These are phyloP conservation scores for Epichloe coenophiala DNA, from an alignment of 2,329 filamentous ascomycete genomes.

Conservation along the genomic window DNA sequence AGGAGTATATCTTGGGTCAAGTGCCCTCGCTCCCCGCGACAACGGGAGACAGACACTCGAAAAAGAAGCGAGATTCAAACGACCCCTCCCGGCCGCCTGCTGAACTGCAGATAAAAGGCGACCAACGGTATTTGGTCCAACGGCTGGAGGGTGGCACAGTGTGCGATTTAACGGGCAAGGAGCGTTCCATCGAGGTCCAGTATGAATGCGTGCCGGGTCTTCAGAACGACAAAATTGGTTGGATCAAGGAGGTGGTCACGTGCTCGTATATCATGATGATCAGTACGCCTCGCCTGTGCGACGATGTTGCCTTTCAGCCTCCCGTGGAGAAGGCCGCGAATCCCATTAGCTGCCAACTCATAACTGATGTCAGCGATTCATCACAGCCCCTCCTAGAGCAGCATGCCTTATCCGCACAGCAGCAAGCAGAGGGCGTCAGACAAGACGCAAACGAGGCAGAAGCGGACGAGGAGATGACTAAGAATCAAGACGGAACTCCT, in stretches of 20 bases:
- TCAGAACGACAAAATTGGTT: constrained; percentile 63
- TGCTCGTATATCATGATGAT: constrained; percentile 91
- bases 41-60: constrained; percentile 9
- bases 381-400: constrained; percentile 26
- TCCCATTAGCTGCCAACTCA: constrained; percentile 60
- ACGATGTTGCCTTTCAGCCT: constrained; percentile 74
- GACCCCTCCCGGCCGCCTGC: constrained; percentile 29
- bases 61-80: constrained; percentile 8
- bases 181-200: constrained; percentile 74
- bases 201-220: constrained; percentile 66
- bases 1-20: constrained; percentile 66
- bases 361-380: constrained; percentile 39
- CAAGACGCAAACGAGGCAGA: constrained; percentile 7
- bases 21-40: constrained; percentile 20
- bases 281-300: constrained; percentile 76
- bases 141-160: constrained; percentile 64
- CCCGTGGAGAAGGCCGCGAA: constrained; percentile 67
- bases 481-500: constrained; percentile 19
- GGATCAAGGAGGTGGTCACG: constrained; percentile 86
- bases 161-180: constrained; percentile 73
- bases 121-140: constrained; percentile 77
- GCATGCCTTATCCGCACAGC: constrained; percentile 18
- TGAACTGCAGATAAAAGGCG: constrained; percentile 67
- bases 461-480: constrained; percentile 5
- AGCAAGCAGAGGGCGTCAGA: constrained; percentile 12